Evolutionary conservation across 148 eudicot genomes (phyloP).

Genomic region (Bassia scoparia): DNA sequence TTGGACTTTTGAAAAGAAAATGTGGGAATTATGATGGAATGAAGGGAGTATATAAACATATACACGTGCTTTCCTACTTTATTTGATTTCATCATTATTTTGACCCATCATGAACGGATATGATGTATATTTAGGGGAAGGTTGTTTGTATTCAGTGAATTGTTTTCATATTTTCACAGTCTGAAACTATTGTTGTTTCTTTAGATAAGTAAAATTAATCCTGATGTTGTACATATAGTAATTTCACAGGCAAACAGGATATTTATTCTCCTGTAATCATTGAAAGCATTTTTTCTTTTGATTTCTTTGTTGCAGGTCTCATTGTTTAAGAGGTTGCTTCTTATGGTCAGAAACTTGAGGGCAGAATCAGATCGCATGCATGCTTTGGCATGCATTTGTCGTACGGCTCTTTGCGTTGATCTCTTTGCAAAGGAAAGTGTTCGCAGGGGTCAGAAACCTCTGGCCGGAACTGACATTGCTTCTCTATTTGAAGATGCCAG

Average conservation of each 20-base stretch:
- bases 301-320: constrained; percentile 58
- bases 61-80: no score
- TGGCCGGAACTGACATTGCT: constrained; percentile 90
- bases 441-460: constrained; percentile 92
- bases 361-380: constrained; percentile 99
- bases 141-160: not conserved
- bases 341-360: constrained; percentile 96
- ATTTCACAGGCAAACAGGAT: not conserved
- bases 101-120: not conserved
- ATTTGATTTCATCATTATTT: not conserved
- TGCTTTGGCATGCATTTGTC: constrained; percentile 96
- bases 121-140: not conserved
- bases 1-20: no score
- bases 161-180: no score
- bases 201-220: no score
- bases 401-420: constrained; percentile 95
- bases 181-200: no score
- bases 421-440: constrained; percentile 93
- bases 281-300: constrained; percentile 4
- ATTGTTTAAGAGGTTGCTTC: constrained; percentile 82
- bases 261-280: not conserved
- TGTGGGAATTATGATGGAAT: no score
- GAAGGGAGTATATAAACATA: no score
- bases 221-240: not conserved
- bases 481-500: constrained; percentile 86